Base-by-base conservation (phyloP, 2,329 filamentous ascomycete genomes). In the Aspergillus novoparasiticus region DNA sequence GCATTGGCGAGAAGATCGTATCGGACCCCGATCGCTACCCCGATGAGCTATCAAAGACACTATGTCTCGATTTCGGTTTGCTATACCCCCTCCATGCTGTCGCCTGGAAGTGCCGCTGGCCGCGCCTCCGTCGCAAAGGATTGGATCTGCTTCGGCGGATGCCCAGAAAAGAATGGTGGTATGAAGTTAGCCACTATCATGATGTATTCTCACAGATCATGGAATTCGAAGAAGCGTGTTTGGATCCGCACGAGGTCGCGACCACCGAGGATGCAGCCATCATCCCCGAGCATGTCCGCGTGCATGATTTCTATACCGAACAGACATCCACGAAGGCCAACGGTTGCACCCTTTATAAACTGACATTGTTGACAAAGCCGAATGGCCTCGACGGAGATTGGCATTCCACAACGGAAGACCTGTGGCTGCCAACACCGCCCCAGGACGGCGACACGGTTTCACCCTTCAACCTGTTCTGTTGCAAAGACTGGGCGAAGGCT, bases 31-130 rank as follows among this genome's bases (percentile, higher is more conserved):
- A 50, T 12, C 56, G 48, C 23, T 64, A 64, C 30, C 56, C 55
- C 2, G 64, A 70, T 34, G 58, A 63, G 12, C 12, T 66, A 10
- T 58, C 66, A 9, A 58, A 60, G 8, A 62, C 46, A 0, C 12
- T 70, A 3, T 65, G 43, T 53, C 34, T 70, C 26, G 68, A 71
- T 28, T 59, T 57, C 8, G 66, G 62, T 2, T 19, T 69, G 26
- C 63, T 70, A 28, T 71, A 66, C 50, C 65, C 66, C 5, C 57
- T 70, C 34, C 68, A 68, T 26, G 60, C 62, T 3, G 62, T 66
- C n/a, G 66, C 67, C 3, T 71, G 69, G 68, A 70, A 66, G 28
- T 70, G 68, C 39, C 69, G 69, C n/a, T 68, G 66, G 61, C 66
- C 68, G 21, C 43, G 58, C 41, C 41, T 70, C 23, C 66, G 67